These are phyloP conservation scores for Ceratobasidium sp. DNA, from an alignment of 1,284 basidiomycete species.

Conservation along the genomic window DNA sequence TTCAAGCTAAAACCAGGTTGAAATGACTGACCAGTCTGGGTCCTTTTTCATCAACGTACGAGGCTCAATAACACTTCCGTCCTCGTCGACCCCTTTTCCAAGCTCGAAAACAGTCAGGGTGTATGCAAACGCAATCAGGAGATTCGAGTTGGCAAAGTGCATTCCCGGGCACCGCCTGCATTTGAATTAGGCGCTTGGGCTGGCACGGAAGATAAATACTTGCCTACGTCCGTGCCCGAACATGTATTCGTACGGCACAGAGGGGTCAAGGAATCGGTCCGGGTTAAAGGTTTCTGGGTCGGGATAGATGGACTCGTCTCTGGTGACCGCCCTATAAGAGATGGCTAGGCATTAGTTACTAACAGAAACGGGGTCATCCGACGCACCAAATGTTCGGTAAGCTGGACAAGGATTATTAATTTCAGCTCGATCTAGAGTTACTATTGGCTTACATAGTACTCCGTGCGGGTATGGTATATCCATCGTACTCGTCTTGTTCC, in stretches of 20 bases:
- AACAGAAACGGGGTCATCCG: background rate
- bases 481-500: constrained; percentile 30
- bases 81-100: constrained; percentile 10
- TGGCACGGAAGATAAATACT: background rate
- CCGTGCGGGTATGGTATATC: constrained; percentile 29
- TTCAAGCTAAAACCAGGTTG: background rate
- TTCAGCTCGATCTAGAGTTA: background rate
- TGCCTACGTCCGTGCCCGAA: constrained; percentile 37
- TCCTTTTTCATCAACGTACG: constrained; percentile 7
- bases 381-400: constrained; percentile 15
- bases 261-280: constrained; percentile 34
- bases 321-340: constrained; percentile 22
- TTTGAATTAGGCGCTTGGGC: background rate
- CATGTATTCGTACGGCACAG: background rate
- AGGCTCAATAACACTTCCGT: constrained; percentile 31
- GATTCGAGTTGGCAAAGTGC: constrained; percentile 37
- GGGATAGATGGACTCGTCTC: constrained; percentile 36
- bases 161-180: constrained; percentile 33
- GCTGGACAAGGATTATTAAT: background rate
- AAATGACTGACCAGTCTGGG: background rate
- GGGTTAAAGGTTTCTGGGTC: constrained; percentile 38
- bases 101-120: constrained; percentile 33
- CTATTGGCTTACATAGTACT: constrained; percentile 21
- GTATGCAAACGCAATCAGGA: constrained; percentile 32
- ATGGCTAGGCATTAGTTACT: background rate